Percentiles rank a stretch among this genome's conserved stretches.
phyloP scores from a whole-genome alignment of 305 asterid species.

The Solanum hybrid region DNA sequence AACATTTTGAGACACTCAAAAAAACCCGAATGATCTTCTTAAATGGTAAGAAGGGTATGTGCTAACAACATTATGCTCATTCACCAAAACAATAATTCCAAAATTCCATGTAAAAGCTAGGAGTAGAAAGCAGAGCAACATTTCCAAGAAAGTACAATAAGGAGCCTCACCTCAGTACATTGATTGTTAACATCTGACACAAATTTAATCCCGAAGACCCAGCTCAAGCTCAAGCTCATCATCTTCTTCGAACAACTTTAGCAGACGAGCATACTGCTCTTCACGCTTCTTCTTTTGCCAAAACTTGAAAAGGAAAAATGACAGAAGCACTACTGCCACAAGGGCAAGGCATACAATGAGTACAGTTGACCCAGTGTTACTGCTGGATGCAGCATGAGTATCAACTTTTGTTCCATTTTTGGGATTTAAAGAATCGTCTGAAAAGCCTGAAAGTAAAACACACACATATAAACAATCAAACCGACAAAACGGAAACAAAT shows the following conservation, averaged over 20 bases:
- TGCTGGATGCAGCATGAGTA: conserved; percentile 22
- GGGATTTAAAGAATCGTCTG: conserved; percentile 39
- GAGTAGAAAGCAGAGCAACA: not conserved
- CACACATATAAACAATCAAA: conserved; percentile 5
- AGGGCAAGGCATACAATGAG: conserved; percentile 35
- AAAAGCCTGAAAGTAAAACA: conserved; percentile 37
- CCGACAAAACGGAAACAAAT: not conserved
- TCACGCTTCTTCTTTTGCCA: conserved; percentile 90
- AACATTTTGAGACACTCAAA: not conserved
- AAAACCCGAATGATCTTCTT: not conserved
- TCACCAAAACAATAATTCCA: not conserved
- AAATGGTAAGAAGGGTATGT: not conserved
- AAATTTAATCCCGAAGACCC: conserved; percentile 68
- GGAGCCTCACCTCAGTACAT: conserved; percentile 32
- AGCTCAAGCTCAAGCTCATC: conserved; percentile 91
- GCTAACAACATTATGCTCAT: not conserved
- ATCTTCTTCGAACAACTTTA: conserved; percentile 82
- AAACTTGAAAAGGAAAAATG: conserved; percentile 55
- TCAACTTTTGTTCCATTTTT: conserved; percentile 31
- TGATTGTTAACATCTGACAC: conserved; percentile 4
- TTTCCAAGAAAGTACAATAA: conserved; percentile 6
- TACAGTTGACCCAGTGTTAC: conserved; percentile 40
- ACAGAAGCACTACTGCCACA: conserved; percentile 33
- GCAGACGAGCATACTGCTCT: conserved; percentile 80
- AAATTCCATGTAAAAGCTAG: not conserved